Evolutionary conservation across 345 rosid genomes (phyloP).

Genomic region (Citrus sp.): DNA sequence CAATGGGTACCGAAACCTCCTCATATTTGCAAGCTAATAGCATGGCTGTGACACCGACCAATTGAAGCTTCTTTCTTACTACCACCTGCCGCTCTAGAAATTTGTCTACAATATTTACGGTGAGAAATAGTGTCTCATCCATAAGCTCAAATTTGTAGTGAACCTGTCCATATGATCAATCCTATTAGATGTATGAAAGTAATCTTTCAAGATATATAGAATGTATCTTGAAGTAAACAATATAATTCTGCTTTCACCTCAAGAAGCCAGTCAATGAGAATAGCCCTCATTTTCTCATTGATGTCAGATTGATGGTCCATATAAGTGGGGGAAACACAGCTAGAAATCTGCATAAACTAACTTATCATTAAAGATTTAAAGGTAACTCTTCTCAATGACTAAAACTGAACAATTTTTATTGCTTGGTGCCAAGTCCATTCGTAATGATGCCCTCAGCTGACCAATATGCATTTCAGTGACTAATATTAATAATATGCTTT

Average conservation of each 20-base stretch:
- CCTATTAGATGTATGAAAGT: background rate
- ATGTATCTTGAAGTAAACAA: background rate
- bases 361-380: background rate
- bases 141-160: slow-evolving; percentile 97
- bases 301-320: slow-evolving; percentile 75
- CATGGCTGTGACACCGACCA: slow-evolving; percentile 93
- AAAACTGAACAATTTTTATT: background rate
- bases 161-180: slow-evolving; percentile 39
- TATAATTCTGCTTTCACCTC: slow-evolving; percentile 39
- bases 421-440: background rate
- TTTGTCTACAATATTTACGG: slow-evolving; percentile 85
- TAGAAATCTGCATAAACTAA: slow-evolving; percentile 42
- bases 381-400: background rate
- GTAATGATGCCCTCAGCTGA: too few relatives aligned
- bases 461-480: background rate
- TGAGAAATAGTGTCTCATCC: slow-evolving; percentile 92
- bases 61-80: slow-evolving; percentile 88
- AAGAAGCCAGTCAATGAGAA: slow-evolving; percentile 88
- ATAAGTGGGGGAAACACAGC: slow-evolving; percentile 56
- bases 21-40: slow-evolving; percentile 97
- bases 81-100: slow-evolving; percentile 64
- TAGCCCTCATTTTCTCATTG: slow-evolving; percentile 90
- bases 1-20: slow-evolving; percentile 93
- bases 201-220: background rate
- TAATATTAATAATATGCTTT: background rate